These are phyloP conservation scores for Dianthus caryophyllus DNA, from an alignment of 148 eudicot species.

Conservation along the genomic window DNA sequence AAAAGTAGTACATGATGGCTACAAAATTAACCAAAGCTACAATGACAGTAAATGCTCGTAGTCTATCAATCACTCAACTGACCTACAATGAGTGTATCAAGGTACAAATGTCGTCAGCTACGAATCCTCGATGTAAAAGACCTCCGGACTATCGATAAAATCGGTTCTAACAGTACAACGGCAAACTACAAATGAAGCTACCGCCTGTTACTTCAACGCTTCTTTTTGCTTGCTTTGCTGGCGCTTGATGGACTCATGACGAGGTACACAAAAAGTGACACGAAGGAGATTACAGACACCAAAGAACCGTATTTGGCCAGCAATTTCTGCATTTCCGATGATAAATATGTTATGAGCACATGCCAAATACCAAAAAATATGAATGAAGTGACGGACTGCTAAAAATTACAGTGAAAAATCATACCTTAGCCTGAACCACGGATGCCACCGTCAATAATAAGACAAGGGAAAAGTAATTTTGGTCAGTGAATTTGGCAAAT, in stretches of 20 bases:
- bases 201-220: constrained; percentile 33
- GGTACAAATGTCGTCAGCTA: constrained; percentile 15
- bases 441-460: constrained; percentile 26
- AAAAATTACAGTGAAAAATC: not conserved
- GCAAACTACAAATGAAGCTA: constrained; percentile 2
- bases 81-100: constrained; percentile 16
- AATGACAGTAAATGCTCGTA: not conserved
- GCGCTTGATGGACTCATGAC: constrained; percentile 64
- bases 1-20: constrained; percentile 9
- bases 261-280: constrained; percentile 60
- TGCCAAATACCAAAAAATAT: not conserved
- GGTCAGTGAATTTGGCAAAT: constrained; percentile 20
- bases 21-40: not conserved
- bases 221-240: constrained; percentile 86
- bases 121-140: not conserved
- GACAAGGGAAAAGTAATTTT: constrained; percentile 13
- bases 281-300: constrained; percentile 59
- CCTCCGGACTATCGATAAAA: constrained; percentile 11
- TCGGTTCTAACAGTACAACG: constrained; percentile 25
- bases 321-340: constrained; percentile 52
- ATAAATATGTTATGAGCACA: not conserved
- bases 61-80: not conserved
- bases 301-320: constrained; percentile 83
- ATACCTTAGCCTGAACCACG: constrained; percentile 66
- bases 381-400: not conserved